Conservation (phyloP, 257 asterid genomes). For the Capsicum rhomboideum region DNA sequence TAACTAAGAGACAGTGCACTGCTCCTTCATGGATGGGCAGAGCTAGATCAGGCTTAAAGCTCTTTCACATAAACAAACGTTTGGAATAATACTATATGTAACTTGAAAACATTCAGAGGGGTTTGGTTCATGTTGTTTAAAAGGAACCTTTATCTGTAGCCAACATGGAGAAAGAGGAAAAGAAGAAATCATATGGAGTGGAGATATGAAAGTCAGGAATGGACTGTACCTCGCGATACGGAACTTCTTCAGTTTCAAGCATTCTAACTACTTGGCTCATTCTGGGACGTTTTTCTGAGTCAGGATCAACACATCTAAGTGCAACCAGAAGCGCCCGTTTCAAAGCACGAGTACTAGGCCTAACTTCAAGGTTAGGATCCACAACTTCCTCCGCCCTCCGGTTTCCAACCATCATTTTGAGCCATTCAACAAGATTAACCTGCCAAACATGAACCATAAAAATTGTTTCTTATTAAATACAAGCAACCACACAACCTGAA, state of each 20-base stretch:
- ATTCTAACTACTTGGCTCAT: slow-evolving; percentile 88
- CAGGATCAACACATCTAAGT: slow-evolving; percentile 89
- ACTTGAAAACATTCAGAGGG: not conserved
- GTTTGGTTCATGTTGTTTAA: not conserved
- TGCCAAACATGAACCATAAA: slow-evolving; percentile 17
- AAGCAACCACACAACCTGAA: not conserved
- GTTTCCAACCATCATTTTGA: slow-evolving; percentile 90
- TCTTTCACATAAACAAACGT: not conserved
- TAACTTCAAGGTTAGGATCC: slow-evolving; percentile 66
- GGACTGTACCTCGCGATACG: slow-evolving; percentile 59
- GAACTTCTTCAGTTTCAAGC: slow-evolving; percentile 85
- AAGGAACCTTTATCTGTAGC: not conserved
- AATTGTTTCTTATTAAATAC: not conserved
- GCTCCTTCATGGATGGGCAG: not conserved
- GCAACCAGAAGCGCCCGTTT: slow-evolving; percentile 88
- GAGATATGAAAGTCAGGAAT: not conserved
- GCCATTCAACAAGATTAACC: slow-evolving; percentile 99
- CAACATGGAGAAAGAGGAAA: not conserved
- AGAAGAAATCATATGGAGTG: not conserved
- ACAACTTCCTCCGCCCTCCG: slow-evolving; percentile 92
- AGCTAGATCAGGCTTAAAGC: not conserved
- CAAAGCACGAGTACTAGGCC: slow-evolving; percentile 67
- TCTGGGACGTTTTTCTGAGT: slow-evolving; percentile 83
- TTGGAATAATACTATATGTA: not conserved
- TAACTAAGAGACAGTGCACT: not conserved